Conservation (phyloP, 2,329 filamentous ascomycete genomes). For the Neofusicoccum parvum region DNA sequence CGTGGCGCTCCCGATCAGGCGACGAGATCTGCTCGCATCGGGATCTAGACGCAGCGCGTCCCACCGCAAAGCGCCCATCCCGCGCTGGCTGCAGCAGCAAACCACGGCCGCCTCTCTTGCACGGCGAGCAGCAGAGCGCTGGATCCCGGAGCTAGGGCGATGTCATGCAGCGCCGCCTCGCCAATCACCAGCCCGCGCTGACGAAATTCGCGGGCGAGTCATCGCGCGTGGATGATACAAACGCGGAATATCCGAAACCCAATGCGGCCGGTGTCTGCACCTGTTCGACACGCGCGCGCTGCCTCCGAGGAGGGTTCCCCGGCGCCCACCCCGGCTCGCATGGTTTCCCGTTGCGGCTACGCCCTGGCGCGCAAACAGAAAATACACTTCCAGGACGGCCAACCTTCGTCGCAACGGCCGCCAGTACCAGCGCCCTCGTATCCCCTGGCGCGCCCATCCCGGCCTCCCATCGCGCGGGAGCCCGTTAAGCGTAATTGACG, state of each 20-base stretch:
- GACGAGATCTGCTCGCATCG: slow-evolving; percentile 20
- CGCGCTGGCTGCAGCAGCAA: no score
- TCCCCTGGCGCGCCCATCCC: background rate
- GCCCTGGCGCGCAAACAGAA: background rate
- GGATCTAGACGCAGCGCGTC: slow-evolving; percentile 17
- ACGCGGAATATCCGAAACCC: slow-evolving; percentile 19
- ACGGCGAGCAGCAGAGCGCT: background rate
- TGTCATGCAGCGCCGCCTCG: slow-evolving; percentile 14
- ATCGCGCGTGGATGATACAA: slow-evolving; percentile 2
- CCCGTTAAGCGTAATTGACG: slow-evolving; percentile 15
- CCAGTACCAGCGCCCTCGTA: background rate
- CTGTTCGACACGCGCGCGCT: background rate
- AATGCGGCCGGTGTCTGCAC: background rate
- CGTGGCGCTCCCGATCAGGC: slow-evolving; percentile 22
- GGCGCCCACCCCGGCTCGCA: background rate
- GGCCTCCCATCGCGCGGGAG: background rate
- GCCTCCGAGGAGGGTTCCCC: slow-evolving; percentile 9
- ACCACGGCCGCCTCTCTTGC: background rate
- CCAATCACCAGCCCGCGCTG: background rate
- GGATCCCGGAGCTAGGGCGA: slow-evolving; percentile 4
- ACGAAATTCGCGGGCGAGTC: background rate
- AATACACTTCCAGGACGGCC: background rate
- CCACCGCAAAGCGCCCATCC: slow-evolving; percentile 7
- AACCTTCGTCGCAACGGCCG: slow-evolving; percentile 3
- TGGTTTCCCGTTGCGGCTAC: slow-evolving; percentile 1